Evolutionary conservation across 495 filamentous ascomycete species (phyloP).

Genomic region (Cercophora samala): DNA sequence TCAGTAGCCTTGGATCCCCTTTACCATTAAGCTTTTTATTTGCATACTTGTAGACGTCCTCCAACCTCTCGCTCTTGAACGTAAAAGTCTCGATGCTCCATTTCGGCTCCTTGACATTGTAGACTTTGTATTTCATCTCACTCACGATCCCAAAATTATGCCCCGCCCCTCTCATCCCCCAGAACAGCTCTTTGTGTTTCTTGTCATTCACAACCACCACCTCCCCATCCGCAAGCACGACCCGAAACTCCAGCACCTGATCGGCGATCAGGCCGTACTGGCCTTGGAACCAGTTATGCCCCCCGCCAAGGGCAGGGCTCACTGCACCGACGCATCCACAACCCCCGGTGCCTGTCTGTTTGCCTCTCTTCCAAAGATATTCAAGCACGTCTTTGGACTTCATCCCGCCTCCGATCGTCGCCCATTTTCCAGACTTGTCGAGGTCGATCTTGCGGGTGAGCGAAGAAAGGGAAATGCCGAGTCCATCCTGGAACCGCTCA

Average conservation of each 20-base stretch:
- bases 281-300: conserved; percentile 57
- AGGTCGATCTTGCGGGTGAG: conserved; percentile 41
- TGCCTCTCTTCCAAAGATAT: conserved; percentile 33
- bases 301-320: conserved; percentile 57
- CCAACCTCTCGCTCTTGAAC: conserved; percentile 49
- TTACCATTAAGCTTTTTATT: conserved; percentile 38
- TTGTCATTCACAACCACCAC: conserved; percentile 32
- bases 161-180: conserved; percentile 57
- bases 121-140: conserved; percentile 45
- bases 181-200: conserved; percentile 49
- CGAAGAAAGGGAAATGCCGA: conserved; percentile 46
- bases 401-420: conserved; percentile 49
- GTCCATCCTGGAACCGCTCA: conserved; percentile 41
- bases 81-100: conserved; percentile 44
- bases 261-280: conserved; percentile 57
- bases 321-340: conserved; percentile 53
- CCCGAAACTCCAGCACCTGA: conserved; percentile 48
- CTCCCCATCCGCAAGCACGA: conserved; percentile 57
- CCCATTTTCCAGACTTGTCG: conserved; percentile 41
- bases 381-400: conserved; percentile 29
- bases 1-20: conserved; percentile 38
- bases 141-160: conserved; percentile 62
- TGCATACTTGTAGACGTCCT: conserved; percentile 43
- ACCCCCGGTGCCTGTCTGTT: conserved; percentile 47
- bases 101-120: conserved; percentile 37